Base-by-base conservation (phyloP, 331 rosid genomes). In the Quercus phellos region DNA sequence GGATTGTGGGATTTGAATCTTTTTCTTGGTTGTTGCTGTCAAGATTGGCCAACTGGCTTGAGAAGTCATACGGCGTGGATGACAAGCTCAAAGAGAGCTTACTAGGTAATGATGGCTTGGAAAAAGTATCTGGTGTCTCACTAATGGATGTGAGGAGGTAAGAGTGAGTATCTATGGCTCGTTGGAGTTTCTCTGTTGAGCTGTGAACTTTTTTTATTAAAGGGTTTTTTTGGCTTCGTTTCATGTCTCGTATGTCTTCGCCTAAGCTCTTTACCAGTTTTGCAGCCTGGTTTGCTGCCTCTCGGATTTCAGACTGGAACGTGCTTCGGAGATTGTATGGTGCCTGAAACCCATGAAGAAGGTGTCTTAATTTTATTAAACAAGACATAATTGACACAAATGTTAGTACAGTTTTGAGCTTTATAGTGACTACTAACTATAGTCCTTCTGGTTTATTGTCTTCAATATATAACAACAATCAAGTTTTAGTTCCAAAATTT, bases 261-360 rank as follows among this genome's bases (percentile, higher is more conserved):
- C 94, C 94, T 42, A 92, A 59, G 58, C 70, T 53, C 63, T 92
- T 82, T 54, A 90, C 77, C n/a, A 92, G 72, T 70, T 89, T 88
- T 26, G 97, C 94, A 27, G 87, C 97, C 26, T 80, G 89, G 22
- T 77, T 86, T 51, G 91, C 73, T 1, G 88, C 90, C 29, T 90
- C 96, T 69, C 69, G 72, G 66, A 92, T 89, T 81, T 92, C 96
- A 10, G 90, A 74, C 66, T 54, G 79, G 75, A 90, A 88, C 54
- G 84, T 74, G 8, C 69, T 77, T 79, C 92, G 80, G 72, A 90
- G 86, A 75, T 89, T 89, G 81, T 82, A 72, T 2, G 96, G 92
- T 67, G 92, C 93, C 97, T 92, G 77, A 21, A 60, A 61, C 26
- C 55, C 67, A 60, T 12, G 24, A 21, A 22, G 34, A 8, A n/a